These are phyloP conservation scores for Diplodia corticola DNA, from an alignment of 2,329 filamentous ascomycete species.

Conservation along the genomic window DNA sequence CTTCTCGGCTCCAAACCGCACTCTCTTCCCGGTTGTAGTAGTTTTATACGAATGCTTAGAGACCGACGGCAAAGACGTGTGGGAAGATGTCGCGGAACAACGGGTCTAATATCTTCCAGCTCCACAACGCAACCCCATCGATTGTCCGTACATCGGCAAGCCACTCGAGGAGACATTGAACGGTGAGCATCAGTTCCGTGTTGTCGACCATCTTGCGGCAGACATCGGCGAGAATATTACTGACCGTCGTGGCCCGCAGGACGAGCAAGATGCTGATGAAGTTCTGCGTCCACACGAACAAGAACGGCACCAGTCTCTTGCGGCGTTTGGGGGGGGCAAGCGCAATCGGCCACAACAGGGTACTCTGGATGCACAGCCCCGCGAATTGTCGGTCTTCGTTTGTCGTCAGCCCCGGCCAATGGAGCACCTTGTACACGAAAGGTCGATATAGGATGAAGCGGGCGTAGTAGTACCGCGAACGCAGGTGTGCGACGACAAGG, in stretches of 20 bases:
- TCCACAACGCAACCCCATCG: slow-evolving; percentile 58
- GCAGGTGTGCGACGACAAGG: slow-evolving; percentile 25
- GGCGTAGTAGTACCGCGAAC: slow-evolving; percentile 28
- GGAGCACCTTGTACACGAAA: slow-evolving; percentile 28
- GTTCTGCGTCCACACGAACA: slow-evolving; percentile 65
- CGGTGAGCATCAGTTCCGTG: slow-evolving; percentile 53
- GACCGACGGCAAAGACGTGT: neutral
- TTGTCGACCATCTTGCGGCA: slow-evolving; percentile 50
- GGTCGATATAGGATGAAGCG: slow-evolving; percentile 27
- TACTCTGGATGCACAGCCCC: slow-evolving; percentile 58
- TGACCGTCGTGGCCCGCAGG: slow-evolving; percentile 55
- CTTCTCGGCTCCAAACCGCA: neutral
- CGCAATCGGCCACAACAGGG: slow-evolving; percentile 61
- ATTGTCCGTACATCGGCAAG: slow-evolving; percentile 57
- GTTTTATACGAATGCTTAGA: neutral
- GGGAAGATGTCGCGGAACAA: slow-evolving; percentile 21
- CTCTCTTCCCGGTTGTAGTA: neutral
- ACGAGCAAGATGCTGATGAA: slow-evolving; percentile 60
- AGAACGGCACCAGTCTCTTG: slow-evolving; percentile 60
- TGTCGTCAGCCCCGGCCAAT: slow-evolving; percentile 56
- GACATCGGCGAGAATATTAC: slow-evolving; percentile 53
- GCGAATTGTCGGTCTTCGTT: slow-evolving; percentile 56
- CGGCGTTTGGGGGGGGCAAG: slow-evolving; percentile 58
- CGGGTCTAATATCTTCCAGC: slow-evolving; percentile 42
- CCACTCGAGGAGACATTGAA: slow-evolving; percentile 59